phyloP scores from a whole-genome alignment of 2,329 filamentous ascomycete genomes.

The Didymella pinodella region DNA sequence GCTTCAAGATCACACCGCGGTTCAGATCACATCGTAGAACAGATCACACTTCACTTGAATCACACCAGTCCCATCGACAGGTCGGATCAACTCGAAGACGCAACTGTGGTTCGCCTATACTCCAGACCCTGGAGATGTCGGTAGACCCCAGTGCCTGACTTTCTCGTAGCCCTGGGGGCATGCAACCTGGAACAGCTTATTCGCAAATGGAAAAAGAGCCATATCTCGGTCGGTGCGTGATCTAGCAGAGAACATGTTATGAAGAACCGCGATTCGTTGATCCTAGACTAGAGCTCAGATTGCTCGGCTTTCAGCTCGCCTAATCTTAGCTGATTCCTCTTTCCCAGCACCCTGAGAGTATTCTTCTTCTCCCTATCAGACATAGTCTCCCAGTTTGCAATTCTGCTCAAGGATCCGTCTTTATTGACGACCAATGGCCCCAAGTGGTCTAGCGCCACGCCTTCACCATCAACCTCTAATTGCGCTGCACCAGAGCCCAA shows the following conservation, averaged over 20 bases:
- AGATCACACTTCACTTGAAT: too few species aligned
- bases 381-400: slow-evolving; percentile 78
- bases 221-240: background rate
- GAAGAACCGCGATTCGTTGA: background rate
- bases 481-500: slow-evolving; percentile 19
- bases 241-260: background rate
- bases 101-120: too few species aligned
- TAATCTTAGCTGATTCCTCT: slow-evolving; percentile 71
- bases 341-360: slow-evolving; percentile 71
- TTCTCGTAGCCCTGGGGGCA: too few species aligned
- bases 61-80: too few species aligned
- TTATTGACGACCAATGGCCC: slow-evolving; percentile 77
- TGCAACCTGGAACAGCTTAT: too few species aligned
- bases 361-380: slow-evolving; percentile 70
- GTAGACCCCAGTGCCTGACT: too few species aligned
- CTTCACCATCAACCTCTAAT: slow-evolving; percentile 46
- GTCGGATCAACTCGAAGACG: too few species aligned
- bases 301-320: slow-evolving; percentile 59
- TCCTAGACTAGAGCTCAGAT: slow-evolving; percentile 9
- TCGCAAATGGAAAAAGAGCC: too few species aligned
- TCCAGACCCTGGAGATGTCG: too few species aligned
- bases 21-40: too few species aligned
- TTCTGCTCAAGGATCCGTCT: slow-evolving; percentile 74
- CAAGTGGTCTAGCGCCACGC: slow-evolving; percentile 70
- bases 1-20: background rate